phyloP scores from a whole-genome alignment of 2,329 filamentous ascomycete species.

The Trichoderma sp. region DNA sequence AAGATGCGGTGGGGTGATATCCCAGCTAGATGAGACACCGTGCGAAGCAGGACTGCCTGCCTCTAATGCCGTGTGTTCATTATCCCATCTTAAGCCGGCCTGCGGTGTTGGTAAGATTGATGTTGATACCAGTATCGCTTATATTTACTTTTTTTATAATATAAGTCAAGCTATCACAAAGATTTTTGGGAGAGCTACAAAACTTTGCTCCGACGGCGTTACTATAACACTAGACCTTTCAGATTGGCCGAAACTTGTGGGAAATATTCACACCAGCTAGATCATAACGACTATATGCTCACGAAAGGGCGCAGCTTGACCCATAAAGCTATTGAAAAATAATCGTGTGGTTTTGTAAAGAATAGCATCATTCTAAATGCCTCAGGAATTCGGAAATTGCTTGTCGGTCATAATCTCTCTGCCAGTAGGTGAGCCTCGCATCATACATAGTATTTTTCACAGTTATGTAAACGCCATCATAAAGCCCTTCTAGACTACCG shows the following conservation, averaged over 20 bases:
- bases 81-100: neutral
- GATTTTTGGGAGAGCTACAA: neutral
- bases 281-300: neutral
- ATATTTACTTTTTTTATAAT: neutral
- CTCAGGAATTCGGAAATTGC: neutral
- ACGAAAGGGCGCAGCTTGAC: neutral
- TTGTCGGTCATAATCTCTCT: neutral
- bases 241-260: neutral
- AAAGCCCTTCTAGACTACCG: neutral
- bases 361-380: neutral
- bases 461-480: neutral
- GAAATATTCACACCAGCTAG: neutral
- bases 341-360: neutral
- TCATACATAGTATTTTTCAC: neutral
- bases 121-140: neutral
- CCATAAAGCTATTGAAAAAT: neutral
- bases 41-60: neutral
- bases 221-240: neutral
- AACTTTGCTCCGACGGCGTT: neutral
- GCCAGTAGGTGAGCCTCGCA: neutral
- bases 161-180: neutral
- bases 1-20: neutral
- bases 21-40: neutral
- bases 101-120: neutral
- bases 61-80: neutral